A percentile compares a stretch with the other conserved stretches of the same genome.
Conservation (phyloP, 768 basidiomycete species). For the Tulasnella sp. region DNA sequence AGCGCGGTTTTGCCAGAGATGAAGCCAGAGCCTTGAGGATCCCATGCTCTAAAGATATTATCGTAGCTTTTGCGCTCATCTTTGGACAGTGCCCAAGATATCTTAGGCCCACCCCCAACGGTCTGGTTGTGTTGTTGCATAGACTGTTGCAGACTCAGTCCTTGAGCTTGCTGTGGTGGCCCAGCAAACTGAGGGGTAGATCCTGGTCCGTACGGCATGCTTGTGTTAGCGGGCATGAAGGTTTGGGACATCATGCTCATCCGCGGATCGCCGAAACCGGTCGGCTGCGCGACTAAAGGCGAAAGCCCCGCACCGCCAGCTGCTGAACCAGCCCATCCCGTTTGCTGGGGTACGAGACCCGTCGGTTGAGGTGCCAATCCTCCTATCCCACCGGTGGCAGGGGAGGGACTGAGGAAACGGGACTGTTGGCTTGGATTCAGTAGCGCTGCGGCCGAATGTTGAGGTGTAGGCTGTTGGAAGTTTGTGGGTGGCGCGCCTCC, state of each 20-base stretch:
- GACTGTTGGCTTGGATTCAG: slow-evolving; percentile 41
- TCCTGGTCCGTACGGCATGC: slow-evolving; percentile 29
- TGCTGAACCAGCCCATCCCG: slow-evolving; percentile 54
- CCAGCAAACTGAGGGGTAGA: slow-evolving; percentile 55
- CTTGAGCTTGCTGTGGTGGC: slow-evolving; percentile 53
- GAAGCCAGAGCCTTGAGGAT: slow-evolving; percentile 72
- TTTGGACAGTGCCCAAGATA: slow-evolving; percentile 84
- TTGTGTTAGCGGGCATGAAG: slow-evolving; percentile 68
- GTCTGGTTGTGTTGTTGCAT: slow-evolving; percentile 85
- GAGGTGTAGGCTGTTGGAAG: slow-evolving; percentile 26
- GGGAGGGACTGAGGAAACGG: slow-evolving; percentile 58
- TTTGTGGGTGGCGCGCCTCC: slow-evolving; percentile 12
- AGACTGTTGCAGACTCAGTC: slow-evolving; percentile 62
- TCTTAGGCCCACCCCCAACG: slow-evolving; percentile 62
- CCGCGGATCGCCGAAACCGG: slow-evolving; percentile 78
- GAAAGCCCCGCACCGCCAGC: slow-evolving; percentile 20
- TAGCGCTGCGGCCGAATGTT: slow-evolving; percentile 24
- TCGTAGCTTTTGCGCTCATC: slow-evolving; percentile 96
- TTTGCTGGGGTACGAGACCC: slow-evolving; percentile 43
- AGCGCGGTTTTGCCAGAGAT: slow-evolving; percentile 79
- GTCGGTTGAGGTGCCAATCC: slow-evolving; percentile 34
- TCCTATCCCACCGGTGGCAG: slow-evolving; percentile 41
- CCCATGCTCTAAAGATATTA: slow-evolving; percentile 97
- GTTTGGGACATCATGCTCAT: slow-evolving; percentile 85
- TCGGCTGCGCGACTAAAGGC: slow-evolving; percentile 66